Evolutionary conservation across 805 yeast species (phyloP).

Genomic region (Pichia phayaonensis): DNA sequence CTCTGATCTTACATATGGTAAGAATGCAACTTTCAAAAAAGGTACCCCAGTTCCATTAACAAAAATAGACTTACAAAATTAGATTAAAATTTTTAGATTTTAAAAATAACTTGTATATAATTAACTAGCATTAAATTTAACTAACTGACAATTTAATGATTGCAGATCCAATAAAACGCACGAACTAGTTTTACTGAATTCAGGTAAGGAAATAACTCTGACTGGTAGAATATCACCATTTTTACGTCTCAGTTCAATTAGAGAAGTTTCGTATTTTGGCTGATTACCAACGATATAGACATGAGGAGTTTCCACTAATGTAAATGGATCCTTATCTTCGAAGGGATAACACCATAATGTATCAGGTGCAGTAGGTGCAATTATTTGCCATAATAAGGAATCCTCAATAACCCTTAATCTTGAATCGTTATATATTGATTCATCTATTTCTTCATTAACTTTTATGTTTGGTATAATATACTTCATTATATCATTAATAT

Average conservation of each 20-base stretch:
- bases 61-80: constrained; percentile 15
- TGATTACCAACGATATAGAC: constrained; percentile 86
- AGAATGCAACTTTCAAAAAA: constrained; percentile 29
- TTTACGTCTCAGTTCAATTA: constrained; percentile 30
- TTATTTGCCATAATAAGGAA: constrained; percentile 74
- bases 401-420: constrained; percentile 54
- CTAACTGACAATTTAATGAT: constrained; percentile 46
- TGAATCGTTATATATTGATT: constrained; percentile 24
- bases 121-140: constrained; percentile 26
- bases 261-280: constrained; percentile 44
- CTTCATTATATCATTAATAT: constrained; percentile 66
- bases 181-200: constrained; percentile 58
- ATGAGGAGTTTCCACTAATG: constrained; percentile 74
- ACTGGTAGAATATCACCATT: constrained; percentile 28
- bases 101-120: constrained; percentile 1
- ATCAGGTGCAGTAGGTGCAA: constrained; percentile 94
- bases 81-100: not conserved
- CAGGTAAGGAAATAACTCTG: constrained; percentile 61
- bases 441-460: constrained; percentile 18
- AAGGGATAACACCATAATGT: constrained; percentile 88
- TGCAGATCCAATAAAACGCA: constrained; percentile 53
- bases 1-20: constrained; percentile 55
- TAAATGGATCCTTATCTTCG: constrained; percentile 69
- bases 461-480: constrained; percentile 44
- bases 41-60: constrained; percentile 28